Conservation (phyloP, 345 rosid species). For the Limnanthes douglasii region DNA sequence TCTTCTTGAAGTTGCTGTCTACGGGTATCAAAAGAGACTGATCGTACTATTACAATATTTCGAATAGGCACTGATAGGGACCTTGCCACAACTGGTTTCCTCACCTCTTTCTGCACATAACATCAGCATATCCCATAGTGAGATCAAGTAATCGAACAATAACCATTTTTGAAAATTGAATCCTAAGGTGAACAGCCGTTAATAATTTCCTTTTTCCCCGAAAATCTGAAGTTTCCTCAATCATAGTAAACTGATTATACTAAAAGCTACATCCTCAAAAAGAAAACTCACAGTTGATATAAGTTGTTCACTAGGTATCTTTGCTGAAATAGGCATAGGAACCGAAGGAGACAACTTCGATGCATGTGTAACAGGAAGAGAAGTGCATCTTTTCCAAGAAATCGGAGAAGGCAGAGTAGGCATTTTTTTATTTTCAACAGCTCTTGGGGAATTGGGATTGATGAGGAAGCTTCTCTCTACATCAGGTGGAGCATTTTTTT, state of each 20-base stretch:
- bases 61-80: conserved; percentile 62
- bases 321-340: conserved; percentile 34
- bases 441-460: conserved; percentile 19
- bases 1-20: conserved; percentile 19
- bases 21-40: conserved; percentile 43
- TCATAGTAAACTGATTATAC: too few species aligned
- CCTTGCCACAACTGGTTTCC: conserved; percentile 41
- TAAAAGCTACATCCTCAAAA: too few species aligned
- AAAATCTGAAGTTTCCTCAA: too few species aligned
- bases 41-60: conserved; percentile 67
- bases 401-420: conserved; percentile 21
- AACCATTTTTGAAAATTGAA: too few species aligned
- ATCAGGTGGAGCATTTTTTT: conserved; percentile 18
- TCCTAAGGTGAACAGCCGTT: too few species aligned
- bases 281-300: conserved; percentile 25
- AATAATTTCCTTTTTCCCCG: too few species aligned
- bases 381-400: conserved; percentile 36
- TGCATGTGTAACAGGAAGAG: conserved; percentile 50
- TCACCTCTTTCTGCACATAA: conserved; percentile 41
- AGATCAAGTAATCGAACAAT: too few species aligned
- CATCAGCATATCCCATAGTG: conserved; percentile 3
- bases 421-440: conserved; percentile 28
- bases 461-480: conserved; percentile 45
- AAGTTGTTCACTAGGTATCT: conserved; percentile 26
- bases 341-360: conserved; percentile 36